Evolutionary conservation across 1,284 basidiomycete species (phyloP).

Genomic region (Cryptococcus sp.): DNA sequence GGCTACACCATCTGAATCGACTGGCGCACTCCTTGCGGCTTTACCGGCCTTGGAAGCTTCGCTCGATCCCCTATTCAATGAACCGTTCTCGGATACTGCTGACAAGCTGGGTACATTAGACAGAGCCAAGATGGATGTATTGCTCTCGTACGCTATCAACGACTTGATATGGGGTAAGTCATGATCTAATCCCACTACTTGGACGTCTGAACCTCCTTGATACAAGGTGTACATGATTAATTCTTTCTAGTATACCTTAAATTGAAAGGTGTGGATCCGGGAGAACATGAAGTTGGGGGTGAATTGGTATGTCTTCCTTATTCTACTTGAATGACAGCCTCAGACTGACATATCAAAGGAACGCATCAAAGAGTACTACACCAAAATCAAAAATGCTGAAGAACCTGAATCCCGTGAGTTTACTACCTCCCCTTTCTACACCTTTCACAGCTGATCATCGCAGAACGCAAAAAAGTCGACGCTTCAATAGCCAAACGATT

Average conservation of each 20-base stretch:
- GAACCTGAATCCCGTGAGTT: slow-evolving; percentile 29
- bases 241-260: slow-evolving; percentile 38
- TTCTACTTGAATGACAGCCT: too few relatives aligned
- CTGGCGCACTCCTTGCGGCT: neutral
- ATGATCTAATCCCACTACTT: too few relatives aligned
- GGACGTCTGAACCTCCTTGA: neutral
- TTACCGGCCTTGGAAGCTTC: slow-evolving; percentile 12
- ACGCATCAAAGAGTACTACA: slow-evolving; percentile 40
- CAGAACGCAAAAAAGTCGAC: slow-evolving; percentile 22
- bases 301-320: slow-evolving; percentile 22
- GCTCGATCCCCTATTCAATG: slow-evolving; percentile 11
- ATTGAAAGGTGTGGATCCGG: slow-evolving; percentile 39
- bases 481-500: slow-evolving; percentile 33
- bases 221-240: neutral
- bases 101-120: slow-evolving; percentile 18
- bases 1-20: neutral
- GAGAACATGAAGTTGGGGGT: slow-evolving; percentile 32
- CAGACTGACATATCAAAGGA: slow-evolving; percentile 5
- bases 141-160: slow-evolving; percentile 37
- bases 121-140: slow-evolving; percentile 39
- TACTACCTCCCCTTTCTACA: neutral
- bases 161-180: slow-evolving; percentile 45
- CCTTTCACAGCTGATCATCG: too few relatives aligned
- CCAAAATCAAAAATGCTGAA: slow-evolving; percentile 36
- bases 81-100: slow-evolving; percentile 15